phyloP scores from a whole-genome alignment of 1,139 yeast genomes.

The Geotrichum restrictum region DNA sequence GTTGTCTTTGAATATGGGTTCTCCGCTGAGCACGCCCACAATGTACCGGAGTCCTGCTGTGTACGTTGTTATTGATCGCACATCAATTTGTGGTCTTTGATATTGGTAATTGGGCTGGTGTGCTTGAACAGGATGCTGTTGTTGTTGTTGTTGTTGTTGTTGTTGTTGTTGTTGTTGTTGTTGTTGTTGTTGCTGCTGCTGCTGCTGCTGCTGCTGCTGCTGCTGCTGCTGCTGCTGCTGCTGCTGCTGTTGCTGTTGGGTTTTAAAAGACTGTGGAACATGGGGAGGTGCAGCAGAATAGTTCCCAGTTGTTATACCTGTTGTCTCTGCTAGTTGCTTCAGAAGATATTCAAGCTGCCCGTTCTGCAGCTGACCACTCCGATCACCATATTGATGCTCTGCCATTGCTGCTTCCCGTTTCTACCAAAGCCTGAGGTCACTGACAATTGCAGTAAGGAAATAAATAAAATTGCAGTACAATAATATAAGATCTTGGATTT shows the following conservation, averaged over 20 bases:
- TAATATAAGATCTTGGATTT: no score
- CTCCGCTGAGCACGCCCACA: conserved; percentile 26
- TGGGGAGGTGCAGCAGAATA: no score
- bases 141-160: not conserved
- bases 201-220: no score
- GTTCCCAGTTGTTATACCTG: not conserved
- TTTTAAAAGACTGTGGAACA: no score
- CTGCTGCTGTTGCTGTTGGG: not conserved
- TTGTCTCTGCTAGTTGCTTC: conserved; percentile 7
- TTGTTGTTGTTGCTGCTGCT: not conserved
- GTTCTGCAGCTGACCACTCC: not conserved
- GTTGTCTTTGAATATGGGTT: conserved; percentile 24
- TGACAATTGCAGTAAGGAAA: no score
- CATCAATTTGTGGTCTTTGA: conserved; percentile 19
- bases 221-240: not conserved
- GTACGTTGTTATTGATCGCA: conserved; percentile 28
- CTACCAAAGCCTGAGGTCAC: no score
- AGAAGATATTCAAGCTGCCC: conserved; percentile 1
- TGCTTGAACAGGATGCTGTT: not conserved
- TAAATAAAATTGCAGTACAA: no score
- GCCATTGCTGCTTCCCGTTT: not conserved
- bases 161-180: not conserved
- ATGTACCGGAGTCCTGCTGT: conserved; percentile 28
- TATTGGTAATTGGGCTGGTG: not conserved
- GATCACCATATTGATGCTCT: not conserved